A percentile compares a stretch with the other conserved stretches of the same genome.
Conservation (phyloP, 164 flowering plant species). For the Dillenia suffruticosa region DNA sequence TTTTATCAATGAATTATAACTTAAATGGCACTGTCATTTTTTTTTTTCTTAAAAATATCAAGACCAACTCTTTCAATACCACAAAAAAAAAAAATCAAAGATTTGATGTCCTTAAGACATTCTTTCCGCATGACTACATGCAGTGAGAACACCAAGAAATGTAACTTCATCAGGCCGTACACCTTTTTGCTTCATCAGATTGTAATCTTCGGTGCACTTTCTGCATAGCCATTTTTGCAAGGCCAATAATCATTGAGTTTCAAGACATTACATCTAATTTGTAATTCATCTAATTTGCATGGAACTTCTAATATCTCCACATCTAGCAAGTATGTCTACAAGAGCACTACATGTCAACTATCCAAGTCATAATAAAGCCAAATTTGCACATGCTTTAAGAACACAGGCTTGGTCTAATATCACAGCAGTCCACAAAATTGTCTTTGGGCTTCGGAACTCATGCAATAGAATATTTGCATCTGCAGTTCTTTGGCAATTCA, state of each 20-base stretch:
- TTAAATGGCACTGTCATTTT: no score
- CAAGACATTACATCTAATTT: slow-evolving; percentile 60
- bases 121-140: slow-evolving; percentile 81
- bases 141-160: slow-evolving; percentile 80
- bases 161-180: slow-evolving; percentile 76
- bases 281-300: slow-evolving; percentile 44
- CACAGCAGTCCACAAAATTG: slow-evolving; percentile 72
- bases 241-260: slow-evolving; percentile 89
- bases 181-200: slow-evolving; percentile 42
- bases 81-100: no score
- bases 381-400: slow-evolving; percentile 64
- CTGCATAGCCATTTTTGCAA: slow-evolving; percentile 82
- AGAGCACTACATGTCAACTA: slow-evolving; percentile 66
- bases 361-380: slow-evolving; percentile 58
- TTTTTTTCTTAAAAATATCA: no score
- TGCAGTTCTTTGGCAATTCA: slow-evolving; percentile 30
- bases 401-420: no score
- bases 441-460: slow-evolving; percentile 53
- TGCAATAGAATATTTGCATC: slow-evolving; percentile 59
- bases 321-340: slow-evolving; percentile 91
- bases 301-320: slow-evolving; percentile 76
- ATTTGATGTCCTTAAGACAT: slow-evolving; percentile 62
- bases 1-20: no score
- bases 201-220: slow-evolving; percentile 54
- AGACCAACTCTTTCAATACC: no score